phyloP scores from a whole-genome alignment of 768 basidiomycete genomes.

The Suillus alpinus region DNA sequence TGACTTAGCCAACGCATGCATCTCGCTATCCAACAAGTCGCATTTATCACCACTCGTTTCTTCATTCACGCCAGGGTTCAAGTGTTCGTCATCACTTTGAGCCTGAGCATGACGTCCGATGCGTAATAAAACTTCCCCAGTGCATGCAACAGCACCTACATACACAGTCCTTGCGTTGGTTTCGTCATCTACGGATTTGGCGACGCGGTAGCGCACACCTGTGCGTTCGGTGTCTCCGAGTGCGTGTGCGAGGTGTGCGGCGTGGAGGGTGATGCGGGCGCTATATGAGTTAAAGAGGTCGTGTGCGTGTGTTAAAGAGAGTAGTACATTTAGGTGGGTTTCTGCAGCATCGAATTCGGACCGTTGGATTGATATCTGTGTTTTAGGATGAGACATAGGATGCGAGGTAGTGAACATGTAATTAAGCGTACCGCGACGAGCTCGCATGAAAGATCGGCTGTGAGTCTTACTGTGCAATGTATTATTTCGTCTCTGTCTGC shows the following conservation, averaged over 20 bases:
- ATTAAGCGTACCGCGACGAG: constrained; percentile 52
- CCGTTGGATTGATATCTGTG: constrained; percentile 58
- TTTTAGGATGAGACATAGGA: background rate
- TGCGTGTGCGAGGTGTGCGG: constrained; percentile 37
- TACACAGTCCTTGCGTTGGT: constrained; percentile 30
- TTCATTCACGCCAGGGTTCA: background rate
- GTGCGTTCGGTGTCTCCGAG: constrained; percentile 44
- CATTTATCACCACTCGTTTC: background rate
- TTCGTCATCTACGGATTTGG: constrained; percentile 18
- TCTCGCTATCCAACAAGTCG: constrained; percentile 17
- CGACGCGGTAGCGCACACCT: constrained; percentile 58
- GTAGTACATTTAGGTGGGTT: constrained; percentile 45
- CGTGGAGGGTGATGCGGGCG: constrained; percentile 62
- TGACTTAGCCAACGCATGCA: constrained; percentile 32
- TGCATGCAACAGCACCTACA: constrained; percentile 46
- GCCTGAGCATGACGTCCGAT: constrained; percentile 37
- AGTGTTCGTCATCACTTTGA: too few relatives aligned
- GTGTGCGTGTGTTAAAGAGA: constrained; percentile 61
- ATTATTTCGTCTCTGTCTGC: constrained; percentile 43
- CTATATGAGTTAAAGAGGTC: constrained; percentile 55
- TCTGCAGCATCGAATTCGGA: constrained; percentile 64
- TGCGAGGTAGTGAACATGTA: background rate
- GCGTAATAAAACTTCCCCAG: constrained; percentile 49
- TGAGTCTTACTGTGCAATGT: constrained; percentile 52
- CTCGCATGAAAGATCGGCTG: constrained; percentile 72